Evolutionary conservation across 768 basidiomycete species (phyloP).

Genomic region (Auricularia sp.): DNA sequence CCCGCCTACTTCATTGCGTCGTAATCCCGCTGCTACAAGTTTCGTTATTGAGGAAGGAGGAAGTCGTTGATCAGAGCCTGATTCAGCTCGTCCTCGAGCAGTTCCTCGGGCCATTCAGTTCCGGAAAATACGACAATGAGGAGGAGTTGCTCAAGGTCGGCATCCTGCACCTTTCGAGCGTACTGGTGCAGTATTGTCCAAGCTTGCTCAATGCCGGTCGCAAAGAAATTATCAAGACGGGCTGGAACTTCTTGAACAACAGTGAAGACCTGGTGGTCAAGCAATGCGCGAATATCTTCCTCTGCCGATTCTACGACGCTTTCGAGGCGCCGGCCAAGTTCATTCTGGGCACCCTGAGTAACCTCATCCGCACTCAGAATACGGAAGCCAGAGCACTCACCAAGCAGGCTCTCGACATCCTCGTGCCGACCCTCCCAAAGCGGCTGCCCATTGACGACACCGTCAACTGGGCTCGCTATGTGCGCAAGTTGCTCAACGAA

Average conservation of each 20-base stretch:
- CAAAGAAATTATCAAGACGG: constrained; percentile 89
- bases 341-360: constrained; percentile 82
- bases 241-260: constrained; percentile 73
- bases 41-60: constrained; percentile 34
- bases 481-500: constrained; percentile 76
- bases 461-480: constrained; percentile 78
- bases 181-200: constrained; percentile 77
- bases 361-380: constrained; percentile 70
- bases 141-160: constrained; percentile 90
- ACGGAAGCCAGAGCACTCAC: constrained; percentile 69
- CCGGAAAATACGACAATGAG: constrained; percentile 37
- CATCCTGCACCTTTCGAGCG: constrained; percentile 77
- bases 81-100: constrained; percentile 56
- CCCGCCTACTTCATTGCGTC: constrained; percentile 53
- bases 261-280: constrained; percentile 86
- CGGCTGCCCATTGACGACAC: constrained; percentile 40
- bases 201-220: constrained; percentile 69
- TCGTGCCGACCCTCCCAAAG: constrained; percentile 71
- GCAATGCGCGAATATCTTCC: constrained; percentile 82
- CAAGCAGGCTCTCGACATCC: constrained; percentile 76
- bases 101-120: constrained; percentile 74
- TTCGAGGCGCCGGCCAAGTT: constrained; percentile 89
- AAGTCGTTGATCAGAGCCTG: constrained; percentile 61
- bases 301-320: constrained; percentile 83
- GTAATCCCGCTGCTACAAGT: constrained; percentile 80